These are phyloP conservation scores for Exobasidium rhododendri DNA, from an alignment of 1,284 basidiomycete genomes.

Conservation along the genomic window DNA sequence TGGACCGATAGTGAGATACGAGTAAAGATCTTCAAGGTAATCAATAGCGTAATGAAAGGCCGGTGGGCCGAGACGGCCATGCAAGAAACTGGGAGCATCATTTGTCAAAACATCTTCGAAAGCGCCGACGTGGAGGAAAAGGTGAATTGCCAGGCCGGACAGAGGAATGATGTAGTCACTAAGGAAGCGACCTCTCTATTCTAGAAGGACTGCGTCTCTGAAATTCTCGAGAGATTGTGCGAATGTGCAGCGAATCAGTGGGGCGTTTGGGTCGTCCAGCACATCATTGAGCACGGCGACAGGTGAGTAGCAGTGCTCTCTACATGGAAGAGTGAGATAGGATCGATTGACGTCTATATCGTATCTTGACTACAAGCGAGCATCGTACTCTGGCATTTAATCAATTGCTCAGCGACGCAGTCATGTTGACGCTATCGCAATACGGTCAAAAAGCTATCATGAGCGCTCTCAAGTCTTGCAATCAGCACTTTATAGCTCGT, in stretches of 20 bases:
- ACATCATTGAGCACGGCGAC: constrained; percentile 48
- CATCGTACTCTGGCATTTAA: constrained; percentile 31
- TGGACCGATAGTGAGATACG: constrained; percentile 31
- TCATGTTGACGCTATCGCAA: constrained; percentile 40
- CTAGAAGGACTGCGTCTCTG: constrained; percentile 31
- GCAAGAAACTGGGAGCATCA: constrained; percentile 46
- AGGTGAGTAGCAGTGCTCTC: too few species aligned
- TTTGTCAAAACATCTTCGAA: constrained; percentile 49
- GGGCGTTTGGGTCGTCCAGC: constrained; percentile 53
- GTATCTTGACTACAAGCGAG: too few species aligned
- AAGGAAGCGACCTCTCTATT: background rate
- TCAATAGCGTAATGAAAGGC: constrained; percentile 38
- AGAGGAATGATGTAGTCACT: background rate
- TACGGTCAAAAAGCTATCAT: constrained; percentile 53
- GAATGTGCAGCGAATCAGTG: constrained; percentile 47
- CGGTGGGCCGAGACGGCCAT: constrained; percentile 39
- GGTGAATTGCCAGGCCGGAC: too few species aligned
- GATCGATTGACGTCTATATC: too few species aligned
- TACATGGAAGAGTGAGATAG: too few species aligned
- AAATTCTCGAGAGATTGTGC: constrained; percentile 38
- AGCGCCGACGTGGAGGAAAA: constrained; percentile 34
- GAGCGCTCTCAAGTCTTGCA: constrained; percentile 41
- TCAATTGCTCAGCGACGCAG: constrained; percentile 28
- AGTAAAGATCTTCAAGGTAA: constrained; percentile 29
- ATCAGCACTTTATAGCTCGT: constrained; percentile 26